Conservation (phyloP, 176 grass and related monocot species). For the Oryza officinalis region DNA sequence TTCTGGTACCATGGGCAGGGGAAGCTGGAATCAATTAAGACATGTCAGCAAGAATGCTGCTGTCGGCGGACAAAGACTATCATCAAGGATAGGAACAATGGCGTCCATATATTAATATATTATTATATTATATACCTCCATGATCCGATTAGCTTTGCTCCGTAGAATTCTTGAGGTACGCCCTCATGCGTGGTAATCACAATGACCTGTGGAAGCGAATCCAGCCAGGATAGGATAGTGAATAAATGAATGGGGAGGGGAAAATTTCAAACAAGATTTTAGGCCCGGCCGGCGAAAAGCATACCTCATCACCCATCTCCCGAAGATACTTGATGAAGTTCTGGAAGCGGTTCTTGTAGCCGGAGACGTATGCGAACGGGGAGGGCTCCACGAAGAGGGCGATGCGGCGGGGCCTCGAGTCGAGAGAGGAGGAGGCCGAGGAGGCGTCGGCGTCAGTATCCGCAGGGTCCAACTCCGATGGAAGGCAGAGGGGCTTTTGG, state of each 20-base stretch:
- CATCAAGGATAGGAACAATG: too few relatives aligned
- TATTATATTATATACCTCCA: slow-evolving; percentile 52
- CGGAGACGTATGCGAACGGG: slow-evolving; percentile 90
- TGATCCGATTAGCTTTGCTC: slow-evolving; percentile 84
- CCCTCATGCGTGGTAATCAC: slow-evolving; percentile 90
- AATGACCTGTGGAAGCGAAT: slow-evolving; percentile 52
- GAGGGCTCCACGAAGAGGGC: slow-evolving; percentile 93
- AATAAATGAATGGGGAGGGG: not conserved
- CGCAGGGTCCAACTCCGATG: not conserved
- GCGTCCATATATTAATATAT: not conserved
- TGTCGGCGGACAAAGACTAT: too few relatives aligned
- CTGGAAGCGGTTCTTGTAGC: slow-evolving; percentile 98
- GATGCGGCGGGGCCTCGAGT: slow-evolving; percentile 71
- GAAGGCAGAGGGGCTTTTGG: not conserved
- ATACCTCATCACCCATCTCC: slow-evolving; percentile 90
- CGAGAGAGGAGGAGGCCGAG: not conserved
- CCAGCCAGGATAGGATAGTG: too few relatives aligned
- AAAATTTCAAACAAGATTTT: not conserved
- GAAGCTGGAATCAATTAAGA: slow-evolving; percentile 43
- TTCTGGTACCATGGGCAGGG: slow-evolving; percentile 94
- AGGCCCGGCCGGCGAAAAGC: too few relatives aligned
- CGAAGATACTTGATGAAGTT: slow-evolving; percentile 95
- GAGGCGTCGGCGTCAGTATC: not conserved
- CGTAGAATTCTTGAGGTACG: slow-evolving; percentile 84
- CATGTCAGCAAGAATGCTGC: not conserved